Conservation (phyloP, 1,284 basidiomycete genomes). For the Gastroboletus turbinatus region DNA sequence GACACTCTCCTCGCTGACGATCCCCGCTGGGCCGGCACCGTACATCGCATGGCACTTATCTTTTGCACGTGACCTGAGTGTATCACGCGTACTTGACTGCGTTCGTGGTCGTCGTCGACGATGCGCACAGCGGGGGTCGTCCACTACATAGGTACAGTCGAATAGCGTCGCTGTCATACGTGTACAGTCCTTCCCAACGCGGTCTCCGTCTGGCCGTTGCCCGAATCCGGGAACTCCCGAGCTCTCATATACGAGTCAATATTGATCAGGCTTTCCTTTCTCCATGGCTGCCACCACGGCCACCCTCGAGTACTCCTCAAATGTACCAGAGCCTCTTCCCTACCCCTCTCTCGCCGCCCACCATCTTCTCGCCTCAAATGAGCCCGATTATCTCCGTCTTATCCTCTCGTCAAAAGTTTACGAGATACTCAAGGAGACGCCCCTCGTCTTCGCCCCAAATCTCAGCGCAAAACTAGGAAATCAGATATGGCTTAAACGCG, state of each 20-base stretch:
- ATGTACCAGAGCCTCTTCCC: constrained; percentile 58
- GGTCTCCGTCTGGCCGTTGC: neutral
- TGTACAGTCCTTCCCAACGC: neutral
- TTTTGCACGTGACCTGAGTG: constrained; percentile 26
- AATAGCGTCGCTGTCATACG: neutral
- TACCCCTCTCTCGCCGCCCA: constrained; percentile 73
- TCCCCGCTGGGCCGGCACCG: constrained; percentile 8
- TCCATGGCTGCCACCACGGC: constrained; percentile 48
- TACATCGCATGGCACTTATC: constrained; percentile 25
- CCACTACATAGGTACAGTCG: neutral
- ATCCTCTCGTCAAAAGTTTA: constrained; percentile 95
- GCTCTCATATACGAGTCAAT: neutral
- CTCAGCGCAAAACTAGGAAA: constrained; percentile 88
- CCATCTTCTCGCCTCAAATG: constrained; percentile 63
- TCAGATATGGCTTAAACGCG: constrained; percentile 93
- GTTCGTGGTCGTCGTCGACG: constrained; percentile 7
- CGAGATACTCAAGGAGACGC: constrained; percentile 90
- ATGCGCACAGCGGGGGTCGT: neutral
- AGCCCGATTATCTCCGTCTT: constrained; percentile 92
- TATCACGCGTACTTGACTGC: constrained; percentile 19
- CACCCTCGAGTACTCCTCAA: constrained; percentile 66
- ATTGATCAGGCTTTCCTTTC: neutral
- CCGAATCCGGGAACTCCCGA: constrained; percentile 21
- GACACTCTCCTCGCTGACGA: constrained; percentile 12
- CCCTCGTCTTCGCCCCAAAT: constrained; percentile 83